Conservation (phyloP, 495 filamentous ascomycete genomes). For the Annulohypoxylon bovei region DNA sequence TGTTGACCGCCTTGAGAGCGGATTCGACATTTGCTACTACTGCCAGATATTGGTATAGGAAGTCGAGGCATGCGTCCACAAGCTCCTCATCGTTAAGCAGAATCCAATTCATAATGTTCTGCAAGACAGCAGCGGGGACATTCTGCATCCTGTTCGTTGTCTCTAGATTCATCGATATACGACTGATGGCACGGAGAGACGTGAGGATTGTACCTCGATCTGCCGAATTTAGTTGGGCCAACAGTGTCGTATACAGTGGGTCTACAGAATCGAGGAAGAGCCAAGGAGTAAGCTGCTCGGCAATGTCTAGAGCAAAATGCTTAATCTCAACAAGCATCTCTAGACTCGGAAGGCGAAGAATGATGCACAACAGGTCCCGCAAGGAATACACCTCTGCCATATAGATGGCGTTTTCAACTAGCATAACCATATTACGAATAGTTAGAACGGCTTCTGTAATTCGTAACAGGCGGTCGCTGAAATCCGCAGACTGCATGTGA, state of each 20-base stretch:
- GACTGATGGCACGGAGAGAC: slow-evolving; percentile 82
- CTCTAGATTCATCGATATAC: slow-evolving; percentile 85
- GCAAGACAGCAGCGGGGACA: slow-evolving; percentile 71
- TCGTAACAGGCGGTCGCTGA: slow-evolving; percentile 73
- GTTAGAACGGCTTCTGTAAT: slow-evolving; percentile 89
- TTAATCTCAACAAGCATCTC: slow-evolving; percentile 85
- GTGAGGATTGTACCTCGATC: slow-evolving; percentile 90
- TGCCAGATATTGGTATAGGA: slow-evolving; percentile 94
- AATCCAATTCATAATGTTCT: slow-evolving; percentile 79
- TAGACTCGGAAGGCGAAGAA: slow-evolving; percentile 78
- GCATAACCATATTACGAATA: slow-evolving; percentile 90
- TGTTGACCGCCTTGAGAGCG: slow-evolving; percentile 67
- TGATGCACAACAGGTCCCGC: slow-evolving; percentile 82
- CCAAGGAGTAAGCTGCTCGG: slow-evolving; percentile 87
- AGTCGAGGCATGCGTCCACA: slow-evolving; percentile 85
- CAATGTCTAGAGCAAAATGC: slow-evolving; percentile 91
- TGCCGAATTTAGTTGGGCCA: slow-evolving; percentile 71
- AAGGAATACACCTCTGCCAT: slow-evolving; percentile 76
- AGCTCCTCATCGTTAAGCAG: slow-evolving; percentile 93
- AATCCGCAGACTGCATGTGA: slow-evolving; percentile 77
- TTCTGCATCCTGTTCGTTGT: slow-evolving; percentile 78
- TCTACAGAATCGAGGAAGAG: slow-evolving; percentile 75
- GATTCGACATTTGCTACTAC: slow-evolving; percentile 84
- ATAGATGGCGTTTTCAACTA: slow-evolving; percentile 86
- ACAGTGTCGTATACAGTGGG: slow-evolving; percentile 79